Base-by-base conservation (phyloP, 495 filamentous ascomycete genomes). In the Podospora pseudocomata region DNA sequence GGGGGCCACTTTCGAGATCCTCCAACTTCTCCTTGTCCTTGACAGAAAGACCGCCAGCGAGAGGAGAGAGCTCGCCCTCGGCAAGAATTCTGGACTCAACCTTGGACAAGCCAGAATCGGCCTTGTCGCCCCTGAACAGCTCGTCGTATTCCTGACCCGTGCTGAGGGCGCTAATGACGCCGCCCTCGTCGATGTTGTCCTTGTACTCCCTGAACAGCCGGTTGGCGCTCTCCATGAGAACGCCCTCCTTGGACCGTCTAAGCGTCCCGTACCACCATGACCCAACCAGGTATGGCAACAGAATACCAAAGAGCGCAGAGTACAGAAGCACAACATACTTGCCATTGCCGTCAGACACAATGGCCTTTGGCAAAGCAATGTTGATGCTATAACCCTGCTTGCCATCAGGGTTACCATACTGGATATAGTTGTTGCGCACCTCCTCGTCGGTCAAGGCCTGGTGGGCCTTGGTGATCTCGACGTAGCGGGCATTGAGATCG, bases 181-280 rank as follows among this genome's bases (percentile, higher is more conserved):
- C 92, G 65, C 91, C 90, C 69, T 92, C 90, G 60, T 90, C 85
- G 68, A 93, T 90, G 67, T 87, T 83, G 30, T 97, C 93, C 65
- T 91, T 86, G 81, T 95, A 98, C 75, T 95, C 92, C 66, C 88
- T 88, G 85, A 99, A 97, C 54, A 99, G 87, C 66, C 92, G 91
- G 72, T 95, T 95, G 66, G 95, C 93, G 77, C 91, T 97, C 71
- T 93, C 91, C 65, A 96, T 89, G 53, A 96, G 84, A 34, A 98
- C 90, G 70, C 90, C 90, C 80, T 99, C 95, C 78, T 92, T 95
- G 20, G 95, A 97, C 75, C 92, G 85, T 60, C 89, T 85, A 76
- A 97, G 92, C 6, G 92, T 96, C 64, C 95, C 95, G 77, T 98
- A 99, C 95, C 95, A 99, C 95, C 95, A 99, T 44, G 89, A 91